phyloP scores from a whole-genome alignment of 148 eudicot genomes.

The Heliamphora exappendiculata region DNA sequence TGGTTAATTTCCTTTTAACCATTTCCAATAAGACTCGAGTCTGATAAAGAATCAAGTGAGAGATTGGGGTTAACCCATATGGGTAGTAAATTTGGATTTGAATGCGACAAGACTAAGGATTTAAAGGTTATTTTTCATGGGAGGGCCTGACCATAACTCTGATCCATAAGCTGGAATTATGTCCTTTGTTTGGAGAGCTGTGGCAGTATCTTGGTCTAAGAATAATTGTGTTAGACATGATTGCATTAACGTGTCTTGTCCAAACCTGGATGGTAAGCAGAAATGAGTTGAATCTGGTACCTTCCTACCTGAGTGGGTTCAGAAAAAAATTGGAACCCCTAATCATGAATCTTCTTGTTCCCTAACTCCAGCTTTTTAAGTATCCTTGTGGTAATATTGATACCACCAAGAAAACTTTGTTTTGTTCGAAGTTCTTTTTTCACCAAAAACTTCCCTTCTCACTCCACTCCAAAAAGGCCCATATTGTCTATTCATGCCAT shows the following conservation, averaged over 20 bases:
- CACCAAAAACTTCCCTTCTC: too few relatives aligned
- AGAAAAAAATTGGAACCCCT: neutral
- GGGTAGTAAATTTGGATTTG: neutral
- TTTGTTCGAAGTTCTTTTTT: too few relatives aligned
- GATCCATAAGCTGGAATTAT: neutral
- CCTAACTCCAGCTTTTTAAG: neutral
- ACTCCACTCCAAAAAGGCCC: too few relatives aligned
- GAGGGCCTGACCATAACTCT: neutral
- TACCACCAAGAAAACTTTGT: neutral
- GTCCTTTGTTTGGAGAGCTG: neutral
- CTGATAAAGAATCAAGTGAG: neutral
- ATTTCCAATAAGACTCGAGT: neutral
- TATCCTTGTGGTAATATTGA: neutral
- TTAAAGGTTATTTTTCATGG: neutral
- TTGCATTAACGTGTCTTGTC: neutral
- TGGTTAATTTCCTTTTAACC: neutral
- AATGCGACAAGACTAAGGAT: neutral
- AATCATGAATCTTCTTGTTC: neutral
- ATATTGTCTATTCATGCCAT: too few relatives aligned
- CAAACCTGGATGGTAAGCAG: neutral
- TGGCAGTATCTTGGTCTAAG: neutral
- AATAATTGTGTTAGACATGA: neutral
- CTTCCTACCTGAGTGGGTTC: constrained; percentile 1
- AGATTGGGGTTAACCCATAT: neutral
- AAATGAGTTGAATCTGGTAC: neutral